Base-by-base conservation (phyloP, 2,329 filamentous ascomycete species). In the Ceratocystis diversiconidia region DNA sequence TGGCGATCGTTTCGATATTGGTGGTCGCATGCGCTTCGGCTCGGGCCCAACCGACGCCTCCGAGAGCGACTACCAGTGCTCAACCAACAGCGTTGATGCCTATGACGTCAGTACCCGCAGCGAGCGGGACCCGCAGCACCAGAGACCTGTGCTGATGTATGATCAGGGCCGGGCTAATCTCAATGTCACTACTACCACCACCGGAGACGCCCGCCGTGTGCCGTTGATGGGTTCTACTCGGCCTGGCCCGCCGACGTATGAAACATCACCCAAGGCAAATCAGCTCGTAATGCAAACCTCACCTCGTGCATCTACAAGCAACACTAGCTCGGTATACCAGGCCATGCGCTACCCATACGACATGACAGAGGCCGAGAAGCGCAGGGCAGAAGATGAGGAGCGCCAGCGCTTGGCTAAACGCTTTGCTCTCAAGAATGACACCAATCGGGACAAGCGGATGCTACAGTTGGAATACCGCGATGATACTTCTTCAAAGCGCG, bases 141-240 rank as follows among this genome's bases (percentile, higher is more conserved):
- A 64, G 36, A 50, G 62, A 12, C 62, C 62, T 10, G 52, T 44
- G 43, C 28, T 64, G 22, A 30, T 59, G 36, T 64, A 64, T 30
- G 62, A 64, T 50, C 62, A 64, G 30, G 48, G 25, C 32, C 62
- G 62, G 8, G 50, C 36, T 8, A 46, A 57, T 41, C 50, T 64
- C 50, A 44, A 64, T 57, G 61, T 62, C n/a, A 50, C 32, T 28
- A 62, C 61, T 25, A 57, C 25, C 4, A n/a, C 61, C 8, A 46
- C 36, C 19, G 62, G 12, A 10, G n/a, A 30, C n/a, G 50, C 8
- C 22, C 44, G 41, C 4, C 61, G 61, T 8, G 43, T 32, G 19
- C 41, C 61, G 5, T 5, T 57, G 25, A 10, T 57, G 22, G 28
- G 28, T 25, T 57, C 52, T 30, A 12, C 52, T 15, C 52, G 52